Evolutionary conservation across 441 rosid genomes (phyloP).

Genomic region (Corymbia calophylla): DNA sequence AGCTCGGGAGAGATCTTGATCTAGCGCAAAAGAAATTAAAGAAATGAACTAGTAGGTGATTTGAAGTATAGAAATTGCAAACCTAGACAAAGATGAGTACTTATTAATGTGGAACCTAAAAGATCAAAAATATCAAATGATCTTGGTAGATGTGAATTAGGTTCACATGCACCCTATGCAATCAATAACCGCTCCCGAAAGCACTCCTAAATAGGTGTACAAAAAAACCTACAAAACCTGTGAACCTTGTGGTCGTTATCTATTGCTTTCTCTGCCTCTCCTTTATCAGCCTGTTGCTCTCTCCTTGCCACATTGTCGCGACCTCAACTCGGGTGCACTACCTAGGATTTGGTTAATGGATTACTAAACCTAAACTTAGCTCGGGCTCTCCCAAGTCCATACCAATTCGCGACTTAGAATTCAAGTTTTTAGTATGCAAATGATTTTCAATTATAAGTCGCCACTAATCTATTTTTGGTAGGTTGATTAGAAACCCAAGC

Average conservation of each 20-base stretch:
- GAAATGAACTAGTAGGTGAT: not conserved
- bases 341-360: no score
- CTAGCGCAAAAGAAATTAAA: not conserved
- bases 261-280: not conserved
- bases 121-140: fast-evolving
- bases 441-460: no score
- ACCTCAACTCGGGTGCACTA: no score
- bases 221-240: no score
- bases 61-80: not conserved
- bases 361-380: no score
- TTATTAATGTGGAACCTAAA: not conserved
- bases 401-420: no score
- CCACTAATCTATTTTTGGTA: no score
- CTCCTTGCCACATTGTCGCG: no score
- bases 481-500: no score
- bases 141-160: not conserved
- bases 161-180: not conserved
- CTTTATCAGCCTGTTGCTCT: no score
- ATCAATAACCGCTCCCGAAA: not conserved
- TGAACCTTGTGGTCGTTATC: not conserved
- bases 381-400: no score
- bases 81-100: not conserved
- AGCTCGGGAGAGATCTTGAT: not conserved
- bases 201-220: not conserved
- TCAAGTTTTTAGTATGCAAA: no score